Evolutionary conservation across 306 rosid genomes (phyloP), one percentile per base, ranked within the genome.

Genomic region (Castanospermum australe): DNA sequence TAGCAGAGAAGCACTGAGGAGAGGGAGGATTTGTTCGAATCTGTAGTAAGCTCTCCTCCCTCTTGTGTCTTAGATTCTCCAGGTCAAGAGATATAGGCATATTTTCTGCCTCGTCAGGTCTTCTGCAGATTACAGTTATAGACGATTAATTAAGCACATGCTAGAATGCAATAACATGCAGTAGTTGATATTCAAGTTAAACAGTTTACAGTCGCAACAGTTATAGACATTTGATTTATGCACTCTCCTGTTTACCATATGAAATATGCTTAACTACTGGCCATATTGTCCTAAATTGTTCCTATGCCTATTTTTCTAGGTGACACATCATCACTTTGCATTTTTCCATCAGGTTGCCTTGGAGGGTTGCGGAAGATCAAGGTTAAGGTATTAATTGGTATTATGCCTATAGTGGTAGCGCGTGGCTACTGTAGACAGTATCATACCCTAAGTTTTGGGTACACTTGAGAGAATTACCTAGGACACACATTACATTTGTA

Each of bases 1-100:
- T 20, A 8, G 82, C 86, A 50, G 98, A 95, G 88, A 95, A 95
- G 90, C 99, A 93, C 84, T 95, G 98, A 60, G 99, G 99, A 72
- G 99, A 91, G 33, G 99, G 99, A 79, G 99, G 99, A 76, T 91
- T 91, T 55, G 97, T 91, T 44, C 98, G 84, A 76, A 95, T 86
- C 67, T 89, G 92, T 64, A 84, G 74, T 62, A 83, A 54, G 11
- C 21, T 73, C 57, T 86, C 91, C 5, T 87, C 90, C 39, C 82
- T 86, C 81, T 77, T 89, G 71, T 41, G 78, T 79, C 79, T 84
- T 41, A 82, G 75, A 50, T 78, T 82, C 84, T 87, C 89, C 81
- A 87, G 35, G 36, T 88, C 86, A 80, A 92, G 78, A 63, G 94
- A 75, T 47, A 87, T 67, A 13, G 91, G 90, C 82, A 73, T 22